Percentiles rank a stretch among this genome's conserved stretches.
Conservation (phyloP, 2,329 filamentous ascomycete genomes). For the Aspergillus ochraceoroseus region DNA sequence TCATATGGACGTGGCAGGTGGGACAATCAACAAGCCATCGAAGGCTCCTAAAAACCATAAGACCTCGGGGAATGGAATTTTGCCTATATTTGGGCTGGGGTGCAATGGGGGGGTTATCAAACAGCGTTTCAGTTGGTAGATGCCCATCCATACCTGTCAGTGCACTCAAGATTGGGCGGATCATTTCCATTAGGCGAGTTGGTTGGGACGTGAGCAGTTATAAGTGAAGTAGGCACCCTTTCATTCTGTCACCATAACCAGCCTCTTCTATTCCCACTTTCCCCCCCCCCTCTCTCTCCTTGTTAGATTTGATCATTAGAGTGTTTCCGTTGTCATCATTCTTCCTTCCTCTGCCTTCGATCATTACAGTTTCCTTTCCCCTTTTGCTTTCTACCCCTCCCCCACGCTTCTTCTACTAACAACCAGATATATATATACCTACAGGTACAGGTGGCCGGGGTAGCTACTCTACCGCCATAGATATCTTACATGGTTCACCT, state of each 20-base stretch:
- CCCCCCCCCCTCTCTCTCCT: not conserved
- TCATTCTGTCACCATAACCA: constrained; percentile 11
- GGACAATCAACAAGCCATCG: constrained; percentile 13
- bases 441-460: not conserved
- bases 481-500: too few relatives aligned
- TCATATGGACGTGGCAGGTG: constrained; percentile 19
- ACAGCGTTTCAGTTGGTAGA: constrained; percentile 10
- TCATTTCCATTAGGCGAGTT: constrained; percentile 19
- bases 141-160: constrained; percentile 18
- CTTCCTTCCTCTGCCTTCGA: too few relatives aligned
- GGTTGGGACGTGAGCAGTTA: constrained; percentile 15
- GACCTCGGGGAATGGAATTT: too few relatives aligned
- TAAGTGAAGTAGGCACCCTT: constrained; percentile 14
- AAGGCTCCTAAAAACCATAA: constrained; percentile 5
- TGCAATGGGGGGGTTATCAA: constrained; percentile 11
- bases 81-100: too few relatives aligned
- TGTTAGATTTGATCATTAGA: not conserved
- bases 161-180: constrained; percentile 19
- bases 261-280: constrained; percentile 7
- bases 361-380: not conserved
- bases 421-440: constrained; percentile 1
- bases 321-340: not conserved
- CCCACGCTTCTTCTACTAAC: not conserved
- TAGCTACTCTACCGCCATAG: too few relatives aligned
- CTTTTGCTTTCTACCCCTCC: not conserved